A percentile compares a stretch with the other conserved stretches of the same genome.
phyloP scores from a whole-genome alignment of 768 basidiomycete genomes.

The Phlebiopsis flavidoalba region DNA sequence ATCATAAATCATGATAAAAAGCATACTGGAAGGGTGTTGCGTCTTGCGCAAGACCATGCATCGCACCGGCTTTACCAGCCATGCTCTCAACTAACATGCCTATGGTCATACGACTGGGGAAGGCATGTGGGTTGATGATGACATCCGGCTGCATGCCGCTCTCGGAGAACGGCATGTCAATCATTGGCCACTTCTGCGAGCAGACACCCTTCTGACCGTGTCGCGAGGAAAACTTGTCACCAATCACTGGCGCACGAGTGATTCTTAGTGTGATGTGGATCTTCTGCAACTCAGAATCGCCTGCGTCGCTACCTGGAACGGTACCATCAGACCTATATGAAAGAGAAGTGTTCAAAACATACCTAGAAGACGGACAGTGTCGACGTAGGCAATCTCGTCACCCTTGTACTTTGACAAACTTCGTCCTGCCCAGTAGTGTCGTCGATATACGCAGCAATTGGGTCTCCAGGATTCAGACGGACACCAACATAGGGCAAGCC shows the following conservation, averaged over 20 bases:
- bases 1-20: background rate
- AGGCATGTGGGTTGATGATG: constrained; percentile 99
- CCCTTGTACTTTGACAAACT: constrained; percentile 94
- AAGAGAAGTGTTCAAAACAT: constrained; percentile 17
- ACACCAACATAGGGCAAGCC: constrained; percentile 81
- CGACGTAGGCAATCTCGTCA: constrained; percentile 85
- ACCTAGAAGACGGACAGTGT: constrained; percentile 90
- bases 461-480: constrained; percentile 66
- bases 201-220: constrained; percentile 99
- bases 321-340: background rate
- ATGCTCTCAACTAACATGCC: constrained; percentile 99
- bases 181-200: constrained; percentile 96
- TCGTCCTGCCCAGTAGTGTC: constrained; percentile 79
- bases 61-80: constrained; percentile 98
- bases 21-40: constrained; percentile 95
- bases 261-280: constrained; percentile 91
- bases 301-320: constrained; percentile 69
- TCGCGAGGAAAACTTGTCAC: constrained; percentile 98
- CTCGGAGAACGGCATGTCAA: constrained; percentile 99
- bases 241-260: constrained; percentile 92
- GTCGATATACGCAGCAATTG: constrained; percentile 83
- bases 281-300: constrained; percentile 87
- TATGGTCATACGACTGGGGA: constrained; percentile 99
- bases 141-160: constrained; percentile 99
- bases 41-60: constrained; percentile 98